These are phyloP conservation scores for Lichenothelia convexa DNA, from an alignment of 495 filamentous ascomycete species.

Conservation along the genomic window DNA sequence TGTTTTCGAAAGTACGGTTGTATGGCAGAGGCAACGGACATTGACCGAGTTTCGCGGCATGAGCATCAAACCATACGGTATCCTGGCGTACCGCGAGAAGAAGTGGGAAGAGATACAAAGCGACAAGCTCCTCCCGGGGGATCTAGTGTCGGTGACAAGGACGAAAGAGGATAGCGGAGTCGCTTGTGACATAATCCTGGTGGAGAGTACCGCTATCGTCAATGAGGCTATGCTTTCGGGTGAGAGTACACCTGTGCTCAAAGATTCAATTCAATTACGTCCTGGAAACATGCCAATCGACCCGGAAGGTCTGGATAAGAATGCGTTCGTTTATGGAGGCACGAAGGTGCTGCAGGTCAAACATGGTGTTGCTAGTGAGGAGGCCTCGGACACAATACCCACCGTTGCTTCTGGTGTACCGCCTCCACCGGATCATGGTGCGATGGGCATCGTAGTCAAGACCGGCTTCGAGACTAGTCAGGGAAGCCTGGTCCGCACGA, in stretches of 20 bases:
- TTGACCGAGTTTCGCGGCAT: slow-evolving; percentile 94
- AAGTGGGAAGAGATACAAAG: slow-evolving; percentile 83
- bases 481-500: slow-evolving; percentile 90
- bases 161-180: slow-evolving; percentile 96
- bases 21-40: slow-evolving; percentile 97
- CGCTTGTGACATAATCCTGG: slow-evolving; percentile 87
- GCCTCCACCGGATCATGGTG: slow-evolving; percentile 74
- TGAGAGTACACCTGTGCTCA: slow-evolving; percentile 90
- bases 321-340: slow-evolving; percentile 85
- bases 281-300: slow-evolving; percentile 73
- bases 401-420: slow-evolving; percentile 53
- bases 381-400: slow-evolving; percentile 39
- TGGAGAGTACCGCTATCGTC: slow-evolving; percentile 91
- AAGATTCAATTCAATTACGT: slow-evolving; percentile 87
- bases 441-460: slow-evolving; percentile 85
- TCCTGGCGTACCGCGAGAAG: slow-evolving; percentile 70
- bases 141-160: slow-evolving; percentile 81
- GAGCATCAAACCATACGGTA: slow-evolving; percentile 95
- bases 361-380: slow-evolving; percentile 53
- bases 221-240: slow-evolving; percentile 99
- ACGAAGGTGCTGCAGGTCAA: slow-evolving; percentile 95
- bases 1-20: slow-evolving; percentile 93
- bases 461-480: slow-evolving; percentile 98
- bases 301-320: slow-evolving; percentile 85
- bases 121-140: slow-evolving; percentile 89